Conservation (phyloP, 768 basidiomycete genomes). For the Lentinula sp. region DNA sequence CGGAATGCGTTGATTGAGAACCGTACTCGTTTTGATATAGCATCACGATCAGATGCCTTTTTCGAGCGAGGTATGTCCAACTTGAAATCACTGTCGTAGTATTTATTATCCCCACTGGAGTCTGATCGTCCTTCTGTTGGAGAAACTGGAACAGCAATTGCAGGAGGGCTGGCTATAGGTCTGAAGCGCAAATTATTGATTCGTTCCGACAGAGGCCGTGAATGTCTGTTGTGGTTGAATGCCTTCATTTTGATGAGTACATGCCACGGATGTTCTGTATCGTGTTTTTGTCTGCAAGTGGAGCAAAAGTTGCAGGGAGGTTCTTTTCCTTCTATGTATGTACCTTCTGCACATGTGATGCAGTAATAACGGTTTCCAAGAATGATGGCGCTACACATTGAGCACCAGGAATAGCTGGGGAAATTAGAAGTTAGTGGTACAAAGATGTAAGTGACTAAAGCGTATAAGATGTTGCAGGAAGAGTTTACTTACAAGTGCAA, state of each 20-base stretch:
- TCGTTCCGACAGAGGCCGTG: neutral
- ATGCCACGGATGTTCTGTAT: neutral
- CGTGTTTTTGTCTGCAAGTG: neutral
- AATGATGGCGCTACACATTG: neutral
- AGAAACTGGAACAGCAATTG: too few relatives aligned
- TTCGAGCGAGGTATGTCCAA: too few relatives aligned
- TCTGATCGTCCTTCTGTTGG: too few relatives aligned
- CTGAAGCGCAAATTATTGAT: neutral
- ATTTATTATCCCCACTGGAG: too few relatives aligned
- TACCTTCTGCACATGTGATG: neutral
- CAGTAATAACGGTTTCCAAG: neutral
- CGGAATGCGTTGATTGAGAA: neutral
- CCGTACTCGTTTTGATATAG: neutral
- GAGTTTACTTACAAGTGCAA: neutral
- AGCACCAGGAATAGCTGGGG: neutral
- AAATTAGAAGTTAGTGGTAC: too few relatives aligned
- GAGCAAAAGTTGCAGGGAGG: neutral
- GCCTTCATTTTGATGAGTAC: neutral
- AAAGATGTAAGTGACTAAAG: too few relatives aligned
- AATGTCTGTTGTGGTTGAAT: neutral
- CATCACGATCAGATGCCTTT: neutral
- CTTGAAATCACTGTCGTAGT: too few relatives aligned
- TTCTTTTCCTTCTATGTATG: neutral
- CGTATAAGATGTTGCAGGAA: too few relatives aligned
- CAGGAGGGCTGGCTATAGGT: neutral